Evolutionary conservation across 805 yeast species (phyloP).

Genomic region (Ogataea zsoltii): DNA sequence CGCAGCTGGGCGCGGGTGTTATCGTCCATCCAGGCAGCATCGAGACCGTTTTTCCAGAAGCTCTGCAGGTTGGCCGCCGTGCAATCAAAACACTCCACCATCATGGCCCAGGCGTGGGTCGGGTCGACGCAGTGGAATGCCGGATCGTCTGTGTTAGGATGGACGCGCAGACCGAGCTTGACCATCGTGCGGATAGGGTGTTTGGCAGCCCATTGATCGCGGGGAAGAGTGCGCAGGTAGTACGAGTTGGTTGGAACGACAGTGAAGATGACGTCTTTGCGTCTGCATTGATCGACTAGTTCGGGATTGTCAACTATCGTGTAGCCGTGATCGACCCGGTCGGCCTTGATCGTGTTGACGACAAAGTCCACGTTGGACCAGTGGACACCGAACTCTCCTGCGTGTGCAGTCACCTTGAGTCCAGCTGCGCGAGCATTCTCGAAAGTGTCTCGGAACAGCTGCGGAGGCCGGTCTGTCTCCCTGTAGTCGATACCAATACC

Average conservation of each 20-base stretch:
- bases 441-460: slow-evolving; percentile 30
- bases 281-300: slow-evolving; percentile 26
- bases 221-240: slow-evolving; percentile 28
- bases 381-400: slow-evolving; percentile 34
- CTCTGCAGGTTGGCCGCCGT: slow-evolving; percentile 22
- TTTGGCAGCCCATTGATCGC: slow-evolving; percentile 32
- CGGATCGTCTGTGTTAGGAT: slow-evolving; percentile 37
- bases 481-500: slow-evolving; percentile 37
- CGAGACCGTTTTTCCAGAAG: slow-evolving; percentile 30
- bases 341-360: slow-evolving; percentile 25
- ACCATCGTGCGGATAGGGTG: slow-evolving; percentile 35
- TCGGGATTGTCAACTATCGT: slow-evolving; percentile 31
- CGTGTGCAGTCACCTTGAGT: slow-evolving; percentile 32
- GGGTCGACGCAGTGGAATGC: slow-evolving; percentile 33
- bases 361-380: slow-evolving; percentile 32
- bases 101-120: slow-evolving; percentile 34
- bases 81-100: slow-evolving; percentile 33
- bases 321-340: slow-evolving; percentile 35
- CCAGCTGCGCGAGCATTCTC: slow-evolving; percentile 25
- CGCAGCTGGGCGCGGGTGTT: slow-evolving; percentile 21
- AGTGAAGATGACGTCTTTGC: slow-evolving; percentile 24
- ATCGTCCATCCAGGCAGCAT: slow-evolving; percentile 32
- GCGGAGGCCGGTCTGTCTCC: slow-evolving; percentile 33
- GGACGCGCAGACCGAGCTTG: slow-evolving; percentile 27
- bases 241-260: slow-evolving; percentile 37